Conservation (phyloP, 1,284 basidiomycete species). For the Anthracocystis setariae region DNA sequence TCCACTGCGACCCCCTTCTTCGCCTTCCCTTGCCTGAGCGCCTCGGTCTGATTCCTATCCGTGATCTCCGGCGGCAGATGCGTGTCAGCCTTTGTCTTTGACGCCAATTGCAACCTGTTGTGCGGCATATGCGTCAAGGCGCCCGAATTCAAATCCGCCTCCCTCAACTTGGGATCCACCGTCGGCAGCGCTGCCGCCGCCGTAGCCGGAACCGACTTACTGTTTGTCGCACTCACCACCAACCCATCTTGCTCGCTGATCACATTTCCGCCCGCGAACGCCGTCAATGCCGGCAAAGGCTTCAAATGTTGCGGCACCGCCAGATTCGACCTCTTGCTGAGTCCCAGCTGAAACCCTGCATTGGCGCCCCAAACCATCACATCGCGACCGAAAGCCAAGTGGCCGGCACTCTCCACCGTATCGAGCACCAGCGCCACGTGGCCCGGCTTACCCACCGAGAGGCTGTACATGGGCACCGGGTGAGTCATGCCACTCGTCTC, state of each 20-base stretch:
- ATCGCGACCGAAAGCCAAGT: conserved; percentile 70
- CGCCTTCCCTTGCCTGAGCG: conserved; percentile 14
- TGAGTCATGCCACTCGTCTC: conserved; percentile 64
- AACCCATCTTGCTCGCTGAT: conserved; percentile 34
- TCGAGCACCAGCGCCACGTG: conserved; percentile 70
- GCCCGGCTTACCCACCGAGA: conserved; percentile 77
- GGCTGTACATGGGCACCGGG: conserved; percentile 76
- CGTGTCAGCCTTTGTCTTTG: conserved; percentile 47
- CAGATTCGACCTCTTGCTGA: conserved; percentile 80
- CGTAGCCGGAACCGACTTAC: conserved; percentile 8
- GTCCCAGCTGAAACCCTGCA: conserved; percentile 72
- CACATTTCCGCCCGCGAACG: conserved; percentile 17
- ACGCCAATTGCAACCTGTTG: conserved; percentile 59
- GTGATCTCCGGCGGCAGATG: conserved; percentile 23
- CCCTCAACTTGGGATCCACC: conserved; percentile 36
- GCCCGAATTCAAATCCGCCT: conserved; percentile 56
- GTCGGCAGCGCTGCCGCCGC: conserved; percentile 15
- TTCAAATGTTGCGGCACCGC: conserved; percentile 75
- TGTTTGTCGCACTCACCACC: conserved; percentile 19
- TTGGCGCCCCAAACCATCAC: conserved; percentile 71
- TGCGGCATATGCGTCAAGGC: conserved; percentile 63
- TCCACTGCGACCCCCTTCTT: conserved; percentile 51
- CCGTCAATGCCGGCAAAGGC: conserved; percentile 68
- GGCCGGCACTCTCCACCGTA: conserved; percentile 52
- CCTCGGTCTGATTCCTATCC: conserved; percentile 10